Evolutionary conservation across 1,284 basidiomycete species (phyloP).

Genomic region (Malassezia psittaci): DNA sequence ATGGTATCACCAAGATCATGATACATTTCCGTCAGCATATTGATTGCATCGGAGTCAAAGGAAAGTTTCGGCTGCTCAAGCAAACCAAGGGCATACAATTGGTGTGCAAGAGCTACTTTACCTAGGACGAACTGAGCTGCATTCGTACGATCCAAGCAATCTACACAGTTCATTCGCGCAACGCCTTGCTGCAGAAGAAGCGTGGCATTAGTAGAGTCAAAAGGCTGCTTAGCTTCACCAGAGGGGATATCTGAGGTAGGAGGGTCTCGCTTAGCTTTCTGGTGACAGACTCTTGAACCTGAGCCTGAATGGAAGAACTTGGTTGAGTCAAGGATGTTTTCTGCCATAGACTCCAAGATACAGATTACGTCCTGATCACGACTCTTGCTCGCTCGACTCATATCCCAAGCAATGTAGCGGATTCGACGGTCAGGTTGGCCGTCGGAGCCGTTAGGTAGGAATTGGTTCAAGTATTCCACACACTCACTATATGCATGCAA

Average conservation of each 20-base stretch:
- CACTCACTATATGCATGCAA: slow-evolving; percentile 85
- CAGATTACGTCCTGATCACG: slow-evolving; percentile 93
- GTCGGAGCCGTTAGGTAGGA: slow-evolving; percentile 56
- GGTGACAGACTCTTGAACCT: no score
- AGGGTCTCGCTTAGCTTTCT: slow-evolving; percentile 25
- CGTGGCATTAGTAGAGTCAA: background rate
- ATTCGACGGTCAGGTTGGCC: slow-evolving; percentile 62
- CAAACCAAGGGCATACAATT: slow-evolving; percentile 78
- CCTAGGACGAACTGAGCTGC: slow-evolving; percentile 96
- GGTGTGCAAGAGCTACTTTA: slow-evolving; percentile 86
- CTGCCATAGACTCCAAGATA: slow-evolving; percentile 86
- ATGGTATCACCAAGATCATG: slow-evolving; percentile 61
- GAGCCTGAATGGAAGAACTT: slow-evolving; percentile 72
- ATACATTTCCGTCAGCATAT: slow-evolving; percentile 98
- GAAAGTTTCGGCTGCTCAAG: slow-evolving; percentile 65
- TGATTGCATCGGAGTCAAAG: slow-evolving; percentile 89
- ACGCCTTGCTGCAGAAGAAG: slow-evolving; percentile 83
- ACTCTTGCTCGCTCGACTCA: slow-evolving; percentile 55
- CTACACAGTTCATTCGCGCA: slow-evolving; percentile 56
- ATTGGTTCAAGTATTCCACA: slow-evolving; percentile 86
- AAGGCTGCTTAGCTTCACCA: background rate
- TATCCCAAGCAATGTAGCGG: slow-evolving; percentile 89
- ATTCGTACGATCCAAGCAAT: slow-evolving; percentile 88
- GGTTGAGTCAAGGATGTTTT: slow-evolving; percentile 82
- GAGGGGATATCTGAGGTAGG: background rate